Base-by-base conservation (phyloP, 202 grass and related monocot genomes). In the Zizania palustris region DNA sequence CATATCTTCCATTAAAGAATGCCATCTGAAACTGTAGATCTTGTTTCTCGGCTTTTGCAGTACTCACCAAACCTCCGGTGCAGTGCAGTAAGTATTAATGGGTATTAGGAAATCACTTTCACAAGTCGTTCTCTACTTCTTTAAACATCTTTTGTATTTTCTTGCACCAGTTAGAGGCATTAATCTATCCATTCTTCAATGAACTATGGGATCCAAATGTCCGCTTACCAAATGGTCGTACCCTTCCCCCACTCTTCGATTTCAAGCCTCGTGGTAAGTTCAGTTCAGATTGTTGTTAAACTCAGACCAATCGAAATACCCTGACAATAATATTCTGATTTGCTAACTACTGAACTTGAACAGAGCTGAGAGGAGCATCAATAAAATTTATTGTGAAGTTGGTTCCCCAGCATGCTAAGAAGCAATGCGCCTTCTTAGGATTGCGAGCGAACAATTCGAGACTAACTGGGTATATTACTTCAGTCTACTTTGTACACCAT, bases 11-110 rank as follows among this genome's bases (percentile, higher is more conserved):
- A 90, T 69, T 92, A 96, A 78, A 79, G 89, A 77, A 96, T 88
- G 93, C 93, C 89, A 34, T 86, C 93, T 81, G 89, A 96, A 80
- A 89, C 93, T 35, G 89, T 96, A 68, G 89, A 96, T 96, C 87
- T 92, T 67, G 93, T 96, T 65, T 96, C 93, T 48, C 79, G 93
- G 68, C 87, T 92, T 66, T 80, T 96, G 48, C 92, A 96, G 79
- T 96, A 96, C 67, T 96, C 92, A 60, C 93, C 93, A 69, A 92
- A 96, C 65, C 77, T 96, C n/a, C 82, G 87, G 49, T 90, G 79
- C 76, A 96, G 84, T 79, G 93, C 89, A 82, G 89, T 96, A 81
- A 80, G 92, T 88, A 70, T 78, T 75, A 44, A 7, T 66, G 28
- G 18, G 50, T 66, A 19, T 58, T 65, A 28, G 49, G 10, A n/a